A percentile compares a stretch with the other conserved stretches of the same genome.
phyloP scores from a whole-genome alignment of 169 alveolate genomes.

The Sarcocystis neurona region DNA sequence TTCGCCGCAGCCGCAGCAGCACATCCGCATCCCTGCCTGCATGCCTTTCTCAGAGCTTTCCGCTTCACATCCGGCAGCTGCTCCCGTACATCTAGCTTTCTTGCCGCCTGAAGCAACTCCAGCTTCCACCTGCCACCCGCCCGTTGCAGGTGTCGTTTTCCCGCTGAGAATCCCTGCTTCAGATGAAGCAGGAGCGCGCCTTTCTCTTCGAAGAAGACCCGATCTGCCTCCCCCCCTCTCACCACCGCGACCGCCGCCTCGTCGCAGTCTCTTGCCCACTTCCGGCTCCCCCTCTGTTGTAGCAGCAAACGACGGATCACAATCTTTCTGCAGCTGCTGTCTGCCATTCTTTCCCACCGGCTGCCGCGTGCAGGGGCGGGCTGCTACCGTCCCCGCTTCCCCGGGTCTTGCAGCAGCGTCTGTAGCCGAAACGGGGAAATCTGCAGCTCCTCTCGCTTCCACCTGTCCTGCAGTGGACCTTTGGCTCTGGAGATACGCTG shows the following conservation, averaged over 20 bases:
- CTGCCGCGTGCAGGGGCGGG: background rate
- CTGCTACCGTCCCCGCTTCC: background rate
- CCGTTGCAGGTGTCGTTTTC: background rate
- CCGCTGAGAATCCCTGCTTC: background rate
- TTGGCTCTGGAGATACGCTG: too few relatives aligned
- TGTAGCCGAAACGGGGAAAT: too few relatives aligned
- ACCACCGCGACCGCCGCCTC: conserved; percentile 9
- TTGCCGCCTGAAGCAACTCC: too few relatives aligned
- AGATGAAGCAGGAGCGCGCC: background rate
- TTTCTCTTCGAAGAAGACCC: background rate
- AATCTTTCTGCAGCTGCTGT: conserved; percentile 26
- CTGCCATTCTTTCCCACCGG: background rate
- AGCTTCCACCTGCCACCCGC: too few relatives aligned
- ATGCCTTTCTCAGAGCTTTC: too few relatives aligned
- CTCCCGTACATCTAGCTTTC: too few relatives aligned
- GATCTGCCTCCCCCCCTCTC: conserved; percentile 5
- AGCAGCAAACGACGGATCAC: background rate
- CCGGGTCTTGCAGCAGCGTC: background rate
- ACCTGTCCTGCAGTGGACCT: too few relatives aligned
- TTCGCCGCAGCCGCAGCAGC: background rate
- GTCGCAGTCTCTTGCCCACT: background rate
- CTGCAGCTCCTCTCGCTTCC: too few relatives aligned
- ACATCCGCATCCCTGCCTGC: background rate
- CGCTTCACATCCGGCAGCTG: too few relatives aligned
- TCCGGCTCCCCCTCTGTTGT: background rate